Percentiles rank a stretch among this genome's conserved stretches.
phyloP scores from a whole-genome alignment of 2,329 filamentous ascomycete genomes.

The Venturia carpophila region DNA sequence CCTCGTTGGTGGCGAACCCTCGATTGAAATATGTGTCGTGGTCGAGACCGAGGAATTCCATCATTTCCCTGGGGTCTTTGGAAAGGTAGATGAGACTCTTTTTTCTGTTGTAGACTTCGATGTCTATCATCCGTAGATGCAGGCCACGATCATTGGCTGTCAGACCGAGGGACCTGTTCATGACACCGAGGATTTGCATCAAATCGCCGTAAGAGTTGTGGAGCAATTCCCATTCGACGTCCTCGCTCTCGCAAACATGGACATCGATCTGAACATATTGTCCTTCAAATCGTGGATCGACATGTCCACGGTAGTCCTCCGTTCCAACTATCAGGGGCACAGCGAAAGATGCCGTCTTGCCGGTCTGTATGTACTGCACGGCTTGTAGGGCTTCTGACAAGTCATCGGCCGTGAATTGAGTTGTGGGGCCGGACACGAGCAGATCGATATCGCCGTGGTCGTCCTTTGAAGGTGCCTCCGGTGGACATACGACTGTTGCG shows the following conservation, averaged over 20 bases:
- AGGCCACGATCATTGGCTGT: slow-evolving; percentile 57
- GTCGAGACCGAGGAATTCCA: slow-evolving; percentile 58
- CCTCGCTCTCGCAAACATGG: slow-evolving; percentile 39
- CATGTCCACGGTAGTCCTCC: slow-evolving; percentile 17
- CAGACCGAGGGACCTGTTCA: slow-evolving; percentile 57
- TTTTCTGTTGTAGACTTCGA: slow-evolving; percentile 49
- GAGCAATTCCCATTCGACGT: slow-evolving; percentile 57
- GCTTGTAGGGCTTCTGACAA: slow-evolving; percentile 43
- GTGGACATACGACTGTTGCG: slow-evolving; percentile 6
- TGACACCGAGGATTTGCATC: slow-evolving; percentile 57
- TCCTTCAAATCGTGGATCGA: slow-evolving; percentile 21
- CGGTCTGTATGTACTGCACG: slow-evolving; percentile 21
- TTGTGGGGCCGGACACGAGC: slow-evolving; percentile 39
- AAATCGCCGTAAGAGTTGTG: slow-evolving; percentile 65
- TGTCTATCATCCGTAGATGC: slow-evolving; percentile 58
- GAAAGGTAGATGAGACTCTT: slow-evolving; percentile 50
- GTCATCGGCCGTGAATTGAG: slow-evolving; percentile 22
- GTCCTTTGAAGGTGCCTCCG: slow-evolving; percentile 53
- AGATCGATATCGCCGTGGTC: slow-evolving; percentile 70
- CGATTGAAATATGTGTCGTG: slow-evolving; percentile 38
- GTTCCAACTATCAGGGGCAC: slow-evolving; percentile 44
- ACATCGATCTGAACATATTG: slow-evolving; percentile 62
- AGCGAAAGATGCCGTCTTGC: slow-evolving; percentile 39
- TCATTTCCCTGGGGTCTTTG: slow-evolving; percentile 45
- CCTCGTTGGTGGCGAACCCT: slow-evolving; percentile 48